Evolutionary conservation across 192 early-diverging fungal genomes (phyloP).

Genomic region (Coemansia sp.): DNA sequence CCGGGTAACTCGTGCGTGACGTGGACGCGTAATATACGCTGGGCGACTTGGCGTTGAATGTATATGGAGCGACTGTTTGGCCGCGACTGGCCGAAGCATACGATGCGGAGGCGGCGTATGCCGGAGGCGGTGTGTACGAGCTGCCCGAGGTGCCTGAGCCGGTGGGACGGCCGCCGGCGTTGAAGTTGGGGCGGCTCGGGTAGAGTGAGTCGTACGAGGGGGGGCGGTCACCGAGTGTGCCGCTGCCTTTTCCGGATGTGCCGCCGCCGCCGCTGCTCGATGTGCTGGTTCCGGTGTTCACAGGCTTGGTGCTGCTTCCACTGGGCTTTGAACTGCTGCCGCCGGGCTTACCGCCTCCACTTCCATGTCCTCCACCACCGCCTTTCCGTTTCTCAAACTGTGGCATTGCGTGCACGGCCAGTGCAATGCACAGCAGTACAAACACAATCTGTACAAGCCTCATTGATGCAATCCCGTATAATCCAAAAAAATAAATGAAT

Average conservation of each 20-base stretch:
- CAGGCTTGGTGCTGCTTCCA: constrained; percentile 14
- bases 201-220: constrained; percentile 45
- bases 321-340: constrained; percentile 4
- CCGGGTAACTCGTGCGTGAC: constrained; percentile 26
- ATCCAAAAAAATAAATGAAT: neutral
- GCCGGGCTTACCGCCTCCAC: constrained; percentile 12
- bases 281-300: constrained; percentile 4
- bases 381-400: constrained; percentile 19
- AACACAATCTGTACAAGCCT: constrained; percentile 16
- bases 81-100: constrained; percentile 29
- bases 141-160: constrained; percentile 19
- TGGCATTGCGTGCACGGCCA: neutral
- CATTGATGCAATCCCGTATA: neutral
- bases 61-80: constrained; percentile 27
- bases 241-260: constrained; percentile 29
- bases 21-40: constrained; percentile 41
- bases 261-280: constrained; percentile 35
- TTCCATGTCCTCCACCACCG: neutral
- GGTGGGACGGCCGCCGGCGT: constrained; percentile 31
- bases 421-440: constrained; percentile 15
- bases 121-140: constrained; percentile 32
- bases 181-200: constrained; percentile 27
- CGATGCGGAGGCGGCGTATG: constrained; percentile 38
- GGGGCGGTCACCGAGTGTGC: constrained; percentile 34
- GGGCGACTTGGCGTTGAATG: constrained; percentile 25